Conservation (phyloP, 805 yeast genomes). For the Zygoascus biomembranicola region DNA sequence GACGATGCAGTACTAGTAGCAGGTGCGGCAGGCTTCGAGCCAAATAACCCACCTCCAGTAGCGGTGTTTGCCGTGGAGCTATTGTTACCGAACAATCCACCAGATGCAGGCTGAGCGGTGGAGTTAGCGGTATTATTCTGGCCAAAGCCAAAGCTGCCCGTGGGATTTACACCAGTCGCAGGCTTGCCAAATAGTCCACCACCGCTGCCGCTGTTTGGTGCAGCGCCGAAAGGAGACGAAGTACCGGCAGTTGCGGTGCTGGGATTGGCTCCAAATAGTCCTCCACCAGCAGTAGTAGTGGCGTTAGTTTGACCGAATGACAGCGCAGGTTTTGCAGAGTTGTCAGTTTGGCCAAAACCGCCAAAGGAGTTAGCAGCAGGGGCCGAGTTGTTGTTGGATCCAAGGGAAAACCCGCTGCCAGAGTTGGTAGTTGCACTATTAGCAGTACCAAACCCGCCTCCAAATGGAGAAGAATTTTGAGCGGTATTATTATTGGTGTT, state of each 20-base stretch:
- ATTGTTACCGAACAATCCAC: conserved; percentile 24
- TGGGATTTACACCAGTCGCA: background rate
- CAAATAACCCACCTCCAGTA: conserved; percentile 20
- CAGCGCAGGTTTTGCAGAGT: background rate
- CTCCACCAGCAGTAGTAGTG: conserved; percentile 12
- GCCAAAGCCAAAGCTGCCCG: conserved; percentile 16
- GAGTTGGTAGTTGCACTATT: conserved; percentile 10
- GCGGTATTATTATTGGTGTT: conserved; percentile 22
- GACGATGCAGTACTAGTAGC: conserved; percentile 23
- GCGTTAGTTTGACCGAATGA: conserved; percentile 8
- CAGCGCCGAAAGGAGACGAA: conserved; percentile 4
- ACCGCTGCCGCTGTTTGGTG: conserved; percentile 16
- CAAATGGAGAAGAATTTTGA: conserved; percentile 22
- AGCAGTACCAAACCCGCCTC: conserved; percentile 14
- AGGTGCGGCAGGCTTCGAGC: conserved; percentile 16
- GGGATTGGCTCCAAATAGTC: background rate
- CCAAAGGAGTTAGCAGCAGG: conserved; percentile 7
- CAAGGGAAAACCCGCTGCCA: conserved; percentile 18
- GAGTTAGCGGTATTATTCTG: conserved; percentile 13
- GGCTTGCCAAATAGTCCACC: conserved; percentile 10
- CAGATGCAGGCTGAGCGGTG: conserved; percentile 9
- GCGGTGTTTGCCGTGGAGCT: conserved; percentile 15
- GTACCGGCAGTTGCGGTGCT: background rate
- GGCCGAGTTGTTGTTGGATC: conserved; percentile 10
- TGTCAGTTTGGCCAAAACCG: conserved; percentile 9